Base-by-base conservation (phyloP, 2,329 filamentous ascomycete genomes). In the Pseudogymnoascus sp. region DNA sequence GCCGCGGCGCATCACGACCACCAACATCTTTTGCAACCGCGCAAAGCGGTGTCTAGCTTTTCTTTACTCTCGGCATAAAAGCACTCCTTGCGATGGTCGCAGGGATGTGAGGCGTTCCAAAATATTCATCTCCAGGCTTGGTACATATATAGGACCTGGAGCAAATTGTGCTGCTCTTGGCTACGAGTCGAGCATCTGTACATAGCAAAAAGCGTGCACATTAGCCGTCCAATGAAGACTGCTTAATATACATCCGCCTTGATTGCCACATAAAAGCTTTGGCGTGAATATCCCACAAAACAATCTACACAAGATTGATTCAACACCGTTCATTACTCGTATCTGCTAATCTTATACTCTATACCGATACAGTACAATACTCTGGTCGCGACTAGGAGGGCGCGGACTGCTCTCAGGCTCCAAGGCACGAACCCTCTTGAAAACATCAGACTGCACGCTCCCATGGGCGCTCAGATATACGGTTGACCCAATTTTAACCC, bases 281-380 rank as follows among this genome's bases (percentile, higher is more conserved):
- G 12, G 14, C 6, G 34, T 37, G 34, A 37, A 37, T n/a, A 37
- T 37, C 34, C 12, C 11, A n/a, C 12, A 14, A 14, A 37, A n/a
- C 4, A 25, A 25, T 25, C 22, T 25, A 4, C 22, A 25, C 22
- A 25, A 25, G 22, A 25, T 25, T 25, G 22, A 25, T 25, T 25
- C 12, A 54, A 18, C n/a, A 18, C 5, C 2, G 6, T 54, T 30
- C 47, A 30, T 32, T 54, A 32, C 4, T 54, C 28, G 8, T 54
- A 54, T 54, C 28, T 12, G 47, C 47, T 54, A 32, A 14, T 32
- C n/a, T 30, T 54, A 54, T 54, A 32, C 25, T 54, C 47, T 12
- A 54, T 18, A 54, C 43, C 47, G 28, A n/a, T 54, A 54, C 47
- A 54, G 47, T 54, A 54, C 47, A 54, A 54, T 54, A 54, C 47